Evolutionary conservation across 441 rosid species (phyloP), one percentile per base, ranked within the genome.

Genomic region (Adansonia grandidieri): DNA sequence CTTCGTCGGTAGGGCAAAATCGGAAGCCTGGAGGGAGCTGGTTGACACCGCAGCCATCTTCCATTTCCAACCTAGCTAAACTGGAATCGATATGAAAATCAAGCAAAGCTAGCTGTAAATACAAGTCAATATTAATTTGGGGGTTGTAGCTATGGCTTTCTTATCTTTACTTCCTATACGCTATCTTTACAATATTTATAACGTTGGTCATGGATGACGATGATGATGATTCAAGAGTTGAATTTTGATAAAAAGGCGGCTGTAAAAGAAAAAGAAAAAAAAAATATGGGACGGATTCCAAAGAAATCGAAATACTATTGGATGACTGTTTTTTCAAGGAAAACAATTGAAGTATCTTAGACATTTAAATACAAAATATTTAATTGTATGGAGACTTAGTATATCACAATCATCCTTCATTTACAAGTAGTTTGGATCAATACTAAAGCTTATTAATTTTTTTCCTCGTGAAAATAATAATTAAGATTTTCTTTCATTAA

Each of bases 1-100:
- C 91, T 71, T 88, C 86, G 64, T 88, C 91, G 1, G 86, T 86
- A 0, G 91, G 91, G 53, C 79, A 51, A 79, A 88, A 88, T 14
- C 65, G 57, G 70, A 88, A 88, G n/a, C 89, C 91, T 0, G 91
- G 91, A 10, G 89, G 91, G 19, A 88, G 87, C 5, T 53, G 48
- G 15, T 53, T 71, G 20, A 81, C 80, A 73, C 78, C 57, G 5
- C 54, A 61, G 1, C 48, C 74, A 53, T 81, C 82, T 65, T 61
- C 58, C 71, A 63, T 58, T 48, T 54, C 75, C 28, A 32, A 24
- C 66, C 11, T 62, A 40, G 5, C 5, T 40, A 40, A 4, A 24
- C 15, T 22, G 40, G 24, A 53, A 47, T 63, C 9, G 15, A 56
- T 71, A 40, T 40, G 48, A 37, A 15, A 66, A 19, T 4, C 40